Evolutionary conservation across 805 yeast genomes (phyloP).

Genomic region (Zygotorulaspora chibaensis): DNA sequence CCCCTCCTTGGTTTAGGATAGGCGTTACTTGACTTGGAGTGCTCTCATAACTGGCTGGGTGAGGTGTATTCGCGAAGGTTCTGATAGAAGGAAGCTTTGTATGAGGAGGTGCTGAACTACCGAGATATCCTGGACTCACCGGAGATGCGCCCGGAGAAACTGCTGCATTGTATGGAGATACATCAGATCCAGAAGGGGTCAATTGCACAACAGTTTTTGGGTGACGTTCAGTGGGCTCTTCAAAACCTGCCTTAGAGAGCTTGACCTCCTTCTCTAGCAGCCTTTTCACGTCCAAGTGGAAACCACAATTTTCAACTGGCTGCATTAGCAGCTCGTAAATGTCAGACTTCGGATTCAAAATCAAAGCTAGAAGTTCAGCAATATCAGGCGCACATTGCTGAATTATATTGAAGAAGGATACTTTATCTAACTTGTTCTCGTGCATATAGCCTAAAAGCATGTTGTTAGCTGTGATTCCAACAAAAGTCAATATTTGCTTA

Average conservation of each 20-base stretch:
- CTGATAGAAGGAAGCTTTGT: no score
- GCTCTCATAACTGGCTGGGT: no score
- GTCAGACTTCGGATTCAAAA: slow-evolving; percentile 23
- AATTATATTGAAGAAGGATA: slow-evolving; percentile 59
- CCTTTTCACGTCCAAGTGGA: slow-evolving; percentile 24
- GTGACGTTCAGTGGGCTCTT: neutral
- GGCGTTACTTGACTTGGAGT: no score
- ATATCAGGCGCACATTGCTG: slow-evolving; percentile 59
- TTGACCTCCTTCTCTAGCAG: slow-evolving; percentile 16
- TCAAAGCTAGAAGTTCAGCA: slow-evolving; percentile 9
- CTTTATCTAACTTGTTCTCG: slow-evolving; percentile 42
- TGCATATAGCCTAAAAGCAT: slow-evolving; percentile 14
- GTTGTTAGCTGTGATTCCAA: slow-evolving; percentile 19
- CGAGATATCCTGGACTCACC: no score
- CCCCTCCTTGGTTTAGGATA: no score
- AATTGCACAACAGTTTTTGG: slow-evolving; percentile 11
- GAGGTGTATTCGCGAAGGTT: no score
- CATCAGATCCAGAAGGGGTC: slow-evolving; percentile 2
- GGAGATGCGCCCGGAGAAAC: neutral
- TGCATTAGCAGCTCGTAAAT: slow-evolving; percentile 22
- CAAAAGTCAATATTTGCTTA: slow-evolving; percentile 15
- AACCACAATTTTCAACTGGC: slow-evolving; percentile 27
- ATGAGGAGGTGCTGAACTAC: no score
- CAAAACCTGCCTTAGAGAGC: neutral
- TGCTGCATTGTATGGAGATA: neutral